phyloP scores from a whole-genome alignment of 305 asterid genomes.

The Fraxinus xanthoxyloides region DNA sequence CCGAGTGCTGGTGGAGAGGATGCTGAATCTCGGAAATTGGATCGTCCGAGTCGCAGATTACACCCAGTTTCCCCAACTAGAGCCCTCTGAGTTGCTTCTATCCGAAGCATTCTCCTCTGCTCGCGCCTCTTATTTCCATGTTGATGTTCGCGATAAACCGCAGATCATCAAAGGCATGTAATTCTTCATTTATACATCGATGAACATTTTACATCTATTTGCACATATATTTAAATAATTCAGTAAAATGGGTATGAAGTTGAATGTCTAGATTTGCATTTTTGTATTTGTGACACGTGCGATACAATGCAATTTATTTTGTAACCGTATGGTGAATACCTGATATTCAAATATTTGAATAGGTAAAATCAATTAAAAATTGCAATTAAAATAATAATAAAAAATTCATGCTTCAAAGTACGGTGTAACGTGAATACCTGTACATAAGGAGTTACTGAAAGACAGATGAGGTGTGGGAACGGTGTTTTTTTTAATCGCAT shows the following conservation, averaged over 20 bases:
- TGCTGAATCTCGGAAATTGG: conserved; percentile 71
- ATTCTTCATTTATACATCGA: background rate
- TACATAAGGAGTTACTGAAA: background rate
- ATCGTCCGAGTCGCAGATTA: conserved; percentile 78
- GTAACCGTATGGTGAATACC: background rate
- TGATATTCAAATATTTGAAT: background rate
- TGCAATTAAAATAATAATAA: background rate
- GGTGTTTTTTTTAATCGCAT: too few species aligned
- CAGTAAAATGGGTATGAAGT: background rate
- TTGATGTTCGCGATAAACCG: conserved; percentile 57
- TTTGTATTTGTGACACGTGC: background rate
- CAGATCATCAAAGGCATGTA: conserved; percentile 53
- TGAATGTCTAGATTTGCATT: background rate
- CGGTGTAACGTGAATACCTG: background rate
- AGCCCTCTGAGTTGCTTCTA: conserved; percentile 50
- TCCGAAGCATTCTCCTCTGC: conserved; percentile 64
- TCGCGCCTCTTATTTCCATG: conserved; percentile 63
- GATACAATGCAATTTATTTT: background rate
- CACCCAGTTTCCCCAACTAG: conserved; percentile 43
- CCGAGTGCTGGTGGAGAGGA: conserved; percentile 68
- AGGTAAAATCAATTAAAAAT: background rate
- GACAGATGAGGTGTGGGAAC: background rate
- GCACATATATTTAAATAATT: background rate
- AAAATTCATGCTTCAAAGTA: background rate
- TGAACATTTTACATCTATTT: background rate